Evolutionary conservation across 2,329 filamentous ascomycete species (phyloP).

Genomic region (Fusarium metavorans): DNA sequence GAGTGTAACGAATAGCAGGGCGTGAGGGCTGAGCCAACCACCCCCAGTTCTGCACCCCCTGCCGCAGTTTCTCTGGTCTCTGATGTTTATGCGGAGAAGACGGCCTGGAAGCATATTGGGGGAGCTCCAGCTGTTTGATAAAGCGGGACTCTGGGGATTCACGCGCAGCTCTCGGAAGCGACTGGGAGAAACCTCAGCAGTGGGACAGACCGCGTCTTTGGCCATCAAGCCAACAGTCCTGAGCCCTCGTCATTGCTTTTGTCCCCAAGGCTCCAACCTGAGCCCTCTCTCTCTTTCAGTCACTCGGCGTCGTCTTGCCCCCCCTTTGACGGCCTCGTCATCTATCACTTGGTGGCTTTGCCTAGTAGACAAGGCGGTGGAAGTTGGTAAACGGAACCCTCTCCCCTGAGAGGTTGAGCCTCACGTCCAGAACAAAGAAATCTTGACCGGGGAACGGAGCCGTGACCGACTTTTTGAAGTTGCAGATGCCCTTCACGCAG

Average conservation of each 20-base stretch:
- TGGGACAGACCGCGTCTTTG: conserved; percentile 37
- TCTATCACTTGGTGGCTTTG: conserved; percentile 46
- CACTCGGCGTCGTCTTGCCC: conserved; percentile 9
- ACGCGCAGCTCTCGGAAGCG: conserved; percentile 24
- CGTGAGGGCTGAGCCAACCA: conserved; percentile 29
- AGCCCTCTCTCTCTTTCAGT: conserved; percentile 11
- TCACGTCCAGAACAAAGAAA: conserved; percentile 41
- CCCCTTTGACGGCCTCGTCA: conserved; percentile 33
- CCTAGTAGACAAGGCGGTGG: conserved; percentile 43
- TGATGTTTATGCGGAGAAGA: conserved; percentile 39
- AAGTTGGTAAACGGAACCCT: conserved; percentile 35
- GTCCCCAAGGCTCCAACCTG: conserved; percentile 25
- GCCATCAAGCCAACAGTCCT: conserved; percentile 31
- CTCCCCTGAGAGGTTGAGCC: conserved; percentile 30
- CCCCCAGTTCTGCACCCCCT: conserved; percentile 36
- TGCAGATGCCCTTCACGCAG: conserved; percentile 23
- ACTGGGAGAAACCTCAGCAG: conserved; percentile 36
- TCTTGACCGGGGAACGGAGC: conserved; percentile 28
- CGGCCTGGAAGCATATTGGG: conserved; percentile 26
- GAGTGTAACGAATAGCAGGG: conserved; percentile 43
- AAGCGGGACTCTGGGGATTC: conserved; percentile 35
- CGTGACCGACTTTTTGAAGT: conserved; percentile 42
- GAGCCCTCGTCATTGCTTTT: conserved; percentile 28
- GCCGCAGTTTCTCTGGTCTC: conserved; percentile 30
- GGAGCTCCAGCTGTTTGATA: conserved; percentile 39